Evolutionary conservation across 257 asterid species (phyloP).

Genomic region (Anisodus acutangulus): DNA sequence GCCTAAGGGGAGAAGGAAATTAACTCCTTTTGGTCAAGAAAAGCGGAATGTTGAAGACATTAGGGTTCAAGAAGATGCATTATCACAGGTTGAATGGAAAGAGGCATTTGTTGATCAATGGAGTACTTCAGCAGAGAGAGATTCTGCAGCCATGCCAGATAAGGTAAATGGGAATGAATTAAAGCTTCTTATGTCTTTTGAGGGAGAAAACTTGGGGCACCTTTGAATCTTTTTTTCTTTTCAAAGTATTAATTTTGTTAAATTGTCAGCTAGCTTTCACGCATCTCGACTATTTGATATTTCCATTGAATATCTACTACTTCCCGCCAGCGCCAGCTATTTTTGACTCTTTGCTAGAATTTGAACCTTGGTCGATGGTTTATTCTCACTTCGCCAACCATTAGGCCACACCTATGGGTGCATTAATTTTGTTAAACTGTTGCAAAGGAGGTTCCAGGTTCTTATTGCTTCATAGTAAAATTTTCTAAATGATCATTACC

Average conservation of each 20-base stretch:
- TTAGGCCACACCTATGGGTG: neutral
- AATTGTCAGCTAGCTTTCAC: neutral
- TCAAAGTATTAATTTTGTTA: neutral
- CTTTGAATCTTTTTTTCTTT: neutral
- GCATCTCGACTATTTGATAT: neutral
- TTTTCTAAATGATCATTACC: neutral
- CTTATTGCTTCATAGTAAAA: neutral
- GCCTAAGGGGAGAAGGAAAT: slow-evolving; percentile 56
- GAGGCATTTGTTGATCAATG: slow-evolving; percentile 22
- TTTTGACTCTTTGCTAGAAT: neutral
- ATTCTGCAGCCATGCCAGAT: neutral
- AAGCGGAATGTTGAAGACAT: neutral
- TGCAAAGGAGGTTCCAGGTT: neutral
- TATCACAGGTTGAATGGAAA: neutral
- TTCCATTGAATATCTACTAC: neutral
- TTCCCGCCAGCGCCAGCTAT: neutral
- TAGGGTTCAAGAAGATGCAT: slow-evolving; percentile 21
- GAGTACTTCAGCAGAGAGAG: slow-evolving; percentile 24
- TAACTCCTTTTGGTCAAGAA: slow-evolving; percentile 36
- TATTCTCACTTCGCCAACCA: neutral
- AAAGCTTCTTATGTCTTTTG: neutral
- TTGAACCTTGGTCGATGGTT: neutral
- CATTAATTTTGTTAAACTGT: neutral
- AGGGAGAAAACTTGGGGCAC: neutral
- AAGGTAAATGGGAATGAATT: slow-evolving; percentile 6